Base-by-base conservation (phyloP, 2,329 filamentous ascomycete species). In the Ophiostoma novo-ulmi region DNA sequence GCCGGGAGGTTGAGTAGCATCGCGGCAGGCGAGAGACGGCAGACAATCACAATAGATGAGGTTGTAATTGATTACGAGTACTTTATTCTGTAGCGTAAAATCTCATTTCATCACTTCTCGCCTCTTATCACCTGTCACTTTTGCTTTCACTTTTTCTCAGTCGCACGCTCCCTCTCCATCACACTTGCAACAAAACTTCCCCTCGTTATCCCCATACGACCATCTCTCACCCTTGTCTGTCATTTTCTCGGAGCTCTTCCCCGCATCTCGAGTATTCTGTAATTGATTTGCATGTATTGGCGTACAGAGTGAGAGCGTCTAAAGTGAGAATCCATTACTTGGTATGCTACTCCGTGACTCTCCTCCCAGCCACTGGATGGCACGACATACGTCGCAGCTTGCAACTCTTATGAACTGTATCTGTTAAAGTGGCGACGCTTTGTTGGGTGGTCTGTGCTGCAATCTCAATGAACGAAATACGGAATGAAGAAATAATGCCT, bases 191-290 rank as follows among this genome's bases (percentile, higher is more conserved):
- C 31, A 31, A 31, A 10, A 17, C 55, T 35, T 35, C 26, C 26
- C 58, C 58, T 63, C 58, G 26, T 63, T 35, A 61, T 61, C 55
- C 58, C 58, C 58, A 35, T 63, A 35, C 58, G n/a, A 17, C 58
- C 26, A 22, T 31, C 22, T 58, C 44, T 5, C 52, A 63, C 20
- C 58, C 58, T 63, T 35, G 58, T 35, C 58, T 63, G 58, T 63
- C 58, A 63, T 35, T 58, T 63, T 63, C 58, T 63, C 26, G 26
- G 35, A 14, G 26, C 52, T 20, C 26, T 63, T 63, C 58, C 58
- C 58, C 58, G 58, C 58, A 63, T 63, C 58, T 58, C 52, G 44
- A 48, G 22, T 26, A 22, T 58, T 48, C 44, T 48, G 20, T n/a
- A 48, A 17, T n/a, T 48, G 38, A 39, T 39, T 44, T 44, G 41